A percentile compares a stretch with the other conserved stretches of the same genome.
These are phyloP conservation scores for Sclerotinia minor DNA, from an alignment of 2,329 filamentous ascomycete genomes.

Conservation along the genomic window DNA sequence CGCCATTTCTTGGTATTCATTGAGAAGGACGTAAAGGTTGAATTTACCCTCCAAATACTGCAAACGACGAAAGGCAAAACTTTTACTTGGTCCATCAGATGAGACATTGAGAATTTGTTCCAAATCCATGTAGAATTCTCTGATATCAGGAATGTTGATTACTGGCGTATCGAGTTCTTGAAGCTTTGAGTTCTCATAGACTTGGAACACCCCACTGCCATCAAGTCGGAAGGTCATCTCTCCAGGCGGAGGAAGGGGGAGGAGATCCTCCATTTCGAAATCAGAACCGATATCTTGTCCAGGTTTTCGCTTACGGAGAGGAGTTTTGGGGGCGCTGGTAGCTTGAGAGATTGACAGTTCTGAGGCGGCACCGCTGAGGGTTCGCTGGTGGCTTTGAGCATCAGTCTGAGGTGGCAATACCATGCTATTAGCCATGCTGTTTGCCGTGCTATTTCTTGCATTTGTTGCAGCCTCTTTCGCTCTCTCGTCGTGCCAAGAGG, in stretches of 20 bases:
- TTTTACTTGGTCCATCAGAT: constrained; percentile 93
- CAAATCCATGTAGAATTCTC: constrained; percentile 94
- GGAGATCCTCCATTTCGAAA: constrained; percentile 76
- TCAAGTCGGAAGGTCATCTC: constrained; percentile 77
- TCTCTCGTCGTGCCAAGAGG: constrained; percentile 71
- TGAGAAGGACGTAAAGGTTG: constrained; percentile 87
- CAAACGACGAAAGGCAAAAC: constrained; percentile 90
- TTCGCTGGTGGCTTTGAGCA: constrained; percentile 29
- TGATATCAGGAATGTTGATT: constrained; percentile 82
- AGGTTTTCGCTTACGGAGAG: constrained; percentile 71
- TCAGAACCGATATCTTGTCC: constrained; percentile 90
- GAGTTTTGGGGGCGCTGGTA: constrained; percentile 46
- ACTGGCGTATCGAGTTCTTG: constrained; percentile 66
- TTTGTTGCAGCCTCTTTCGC: constrained; percentile 29
- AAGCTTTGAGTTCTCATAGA: constrained; percentile 71
- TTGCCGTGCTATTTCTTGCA: constrained; percentile 49
- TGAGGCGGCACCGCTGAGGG: constrained; percentile 1
- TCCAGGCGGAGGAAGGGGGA: constrained; percentile 70
- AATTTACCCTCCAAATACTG: constrained; percentile 98
- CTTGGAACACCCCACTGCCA: constrained; percentile 84
- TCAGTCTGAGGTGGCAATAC: constrained; percentile 40
- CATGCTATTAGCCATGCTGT: constrained; percentile 46
- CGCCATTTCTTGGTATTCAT: constrained; percentile 96
- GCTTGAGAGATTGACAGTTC: constrained; percentile 33
- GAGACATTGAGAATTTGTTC: constrained; percentile 86